Evolutionary conservation across 2,329 filamentous ascomycete genomes (phyloP).

Genomic region (Pseudocercospora eumusae): DNA sequence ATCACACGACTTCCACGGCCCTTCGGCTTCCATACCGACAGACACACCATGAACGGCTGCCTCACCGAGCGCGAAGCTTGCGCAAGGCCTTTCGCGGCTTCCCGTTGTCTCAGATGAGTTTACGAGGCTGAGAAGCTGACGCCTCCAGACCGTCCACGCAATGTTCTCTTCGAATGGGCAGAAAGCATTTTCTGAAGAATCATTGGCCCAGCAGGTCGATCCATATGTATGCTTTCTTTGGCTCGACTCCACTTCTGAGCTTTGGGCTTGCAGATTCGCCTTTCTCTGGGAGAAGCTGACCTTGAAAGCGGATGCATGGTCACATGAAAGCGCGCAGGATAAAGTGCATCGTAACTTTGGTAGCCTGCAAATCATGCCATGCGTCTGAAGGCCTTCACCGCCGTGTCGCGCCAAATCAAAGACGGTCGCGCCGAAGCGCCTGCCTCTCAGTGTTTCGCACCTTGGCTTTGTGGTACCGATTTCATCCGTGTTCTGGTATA

Average conservation of each 20-base stretch:
- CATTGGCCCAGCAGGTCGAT: conserved; percentile 13
- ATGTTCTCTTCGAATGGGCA: conserved; percentile 9
- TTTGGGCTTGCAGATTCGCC: neutral
- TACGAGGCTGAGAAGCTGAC: conserved; percentile 24
- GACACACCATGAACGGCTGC: conserved; percentile 12
- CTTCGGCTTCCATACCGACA: conserved; percentile 21
- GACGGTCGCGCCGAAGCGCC: conserved; percentile 1
- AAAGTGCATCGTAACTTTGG: conserved; percentile 23
- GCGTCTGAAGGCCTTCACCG: conserved; percentile 18
- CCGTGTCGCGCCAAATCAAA: conserved; percentile 13
- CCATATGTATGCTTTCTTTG: neutral
- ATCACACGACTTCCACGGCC: conserved; percentile 27
- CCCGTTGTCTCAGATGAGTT: conserved; percentile 21
- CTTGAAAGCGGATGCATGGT: conserved; percentile 11
- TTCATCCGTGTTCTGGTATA: conserved; percentile 11
- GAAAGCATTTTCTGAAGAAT: neutral
- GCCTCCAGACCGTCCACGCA: conserved; percentile 12
- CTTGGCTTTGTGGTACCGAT: neutral
- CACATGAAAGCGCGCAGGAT: conserved; percentile 21
- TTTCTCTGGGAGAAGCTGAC: neutral
- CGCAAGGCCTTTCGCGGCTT: conserved; percentile 18
- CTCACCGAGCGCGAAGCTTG: conserved; percentile 11
- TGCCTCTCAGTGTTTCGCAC: conserved; percentile 1
- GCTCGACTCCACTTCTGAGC: conserved; percentile 1
- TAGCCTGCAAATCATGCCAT: conserved; percentile 16